Evolutionary conservation across 257 asterid species (phyloP).

Genomic region (Capsicum pubescens): DNA sequence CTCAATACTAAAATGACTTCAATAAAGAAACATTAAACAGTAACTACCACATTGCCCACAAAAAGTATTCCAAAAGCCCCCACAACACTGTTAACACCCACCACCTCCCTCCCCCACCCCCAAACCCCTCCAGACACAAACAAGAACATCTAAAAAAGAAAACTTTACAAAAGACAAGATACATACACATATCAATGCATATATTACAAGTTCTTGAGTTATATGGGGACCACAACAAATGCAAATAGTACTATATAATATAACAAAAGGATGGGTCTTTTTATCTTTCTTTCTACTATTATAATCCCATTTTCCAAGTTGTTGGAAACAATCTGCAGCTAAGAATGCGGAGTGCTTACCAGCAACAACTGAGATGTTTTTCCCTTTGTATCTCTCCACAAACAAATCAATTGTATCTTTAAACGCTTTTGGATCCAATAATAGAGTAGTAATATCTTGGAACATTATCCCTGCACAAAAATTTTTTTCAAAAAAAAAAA

Average conservation of each 20-base stretch:
- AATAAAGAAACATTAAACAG: slow-evolving; percentile 9
- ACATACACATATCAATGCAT: slow-evolving; percentile 6
- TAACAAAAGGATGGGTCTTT: slow-evolving; percentile 3
- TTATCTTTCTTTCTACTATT: background rate
- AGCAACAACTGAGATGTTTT: slow-evolving; percentile 81
- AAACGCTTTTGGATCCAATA: slow-evolving; percentile 77
- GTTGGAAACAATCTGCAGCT: slow-evolving; percentile 14
- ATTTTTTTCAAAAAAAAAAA: background rate
- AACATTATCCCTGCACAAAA: slow-evolving; percentile 74
- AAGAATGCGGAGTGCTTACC: slow-evolving; percentile 49
- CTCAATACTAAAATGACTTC: slow-evolving; percentile 23
- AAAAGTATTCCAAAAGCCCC: slow-evolving; percentile 16
- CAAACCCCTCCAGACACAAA: slow-evolving; percentile 3
- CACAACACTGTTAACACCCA: background rate
- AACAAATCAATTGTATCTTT: slow-evolving; percentile 82
- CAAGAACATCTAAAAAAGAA: background rate
- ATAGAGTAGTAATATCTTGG: slow-evolving; percentile 81
- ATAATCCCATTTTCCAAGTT: background rate
- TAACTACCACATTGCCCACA: slow-evolving; percentile 30
- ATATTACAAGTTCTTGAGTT: slow-evolving; percentile 29
- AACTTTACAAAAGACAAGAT: slow-evolving; percentile 16
- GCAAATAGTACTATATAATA: background rate
- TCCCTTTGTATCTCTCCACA: slow-evolving; percentile 71
- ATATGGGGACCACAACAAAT: slow-evolving; percentile 21
- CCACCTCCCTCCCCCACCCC: background rate